Base-by-base conservation (phyloP, 2,329 filamentous ascomycete genomes). In the Cladophialophora psammophila region DNA sequence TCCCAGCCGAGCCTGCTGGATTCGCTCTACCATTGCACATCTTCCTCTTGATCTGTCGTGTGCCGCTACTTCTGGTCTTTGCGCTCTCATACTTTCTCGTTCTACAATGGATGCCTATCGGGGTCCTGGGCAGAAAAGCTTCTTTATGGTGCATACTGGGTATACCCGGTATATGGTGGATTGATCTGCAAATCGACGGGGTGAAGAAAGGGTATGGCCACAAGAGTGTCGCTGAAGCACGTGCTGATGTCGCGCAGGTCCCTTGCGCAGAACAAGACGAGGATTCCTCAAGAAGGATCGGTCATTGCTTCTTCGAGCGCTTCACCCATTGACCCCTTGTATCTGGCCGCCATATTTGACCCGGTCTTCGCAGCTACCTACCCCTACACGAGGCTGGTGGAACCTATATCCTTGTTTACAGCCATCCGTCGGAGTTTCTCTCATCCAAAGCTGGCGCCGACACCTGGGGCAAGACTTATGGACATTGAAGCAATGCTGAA, bases 181-280 rank as follows among this genome's bases (percentile, higher is more conserved):
- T 97, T 64, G 95, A 99, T 79, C 83, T 99, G n/a, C 94, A 97
- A 79, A 92, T 99, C 72, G 95, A 99, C 78, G 94, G 94, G 66
- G 95, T 99, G 62, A 94, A 92, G 80, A 92, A 93, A 81, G 95
- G 95, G 81, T 94, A 78, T 64, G 83, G 76, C 20, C 38, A 20
- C n/a, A 31, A 31, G 31, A 48, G 12, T n/a, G n/a, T 18, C n/a
- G n/a, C 26, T 45, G n/a, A 34, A 45, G 50, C 60, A 59, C 42
- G 64, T 63, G 64, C 64, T 72, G 59, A 69, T 56, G 20, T 42
- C 45, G 18, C 64, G 40, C 68, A 87, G 86, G 56, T 86, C 91
- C 32, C 84, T 96, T 36, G 89, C 91, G 75, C 89, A 93, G 74
- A 89, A 91, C 45, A 82, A 85, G 64, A 84, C 89, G 67, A 88